Conservation (phyloP, 108 stramenopile species). For the Epipyxis sp. region DNA sequence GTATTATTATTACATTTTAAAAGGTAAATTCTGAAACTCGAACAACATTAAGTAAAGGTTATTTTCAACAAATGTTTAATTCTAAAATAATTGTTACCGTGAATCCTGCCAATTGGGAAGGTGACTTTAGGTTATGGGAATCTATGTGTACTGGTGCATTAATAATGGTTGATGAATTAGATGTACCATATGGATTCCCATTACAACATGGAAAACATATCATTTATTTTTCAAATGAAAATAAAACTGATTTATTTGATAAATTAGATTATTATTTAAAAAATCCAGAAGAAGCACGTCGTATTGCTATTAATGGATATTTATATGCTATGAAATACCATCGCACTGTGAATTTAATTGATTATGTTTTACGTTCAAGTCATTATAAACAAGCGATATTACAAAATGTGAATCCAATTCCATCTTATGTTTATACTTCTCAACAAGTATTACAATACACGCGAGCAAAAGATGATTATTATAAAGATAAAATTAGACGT, state of each 20-base stretch:
- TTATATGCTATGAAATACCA: conserved; percentile 27
- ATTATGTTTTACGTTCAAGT: conserved; percentile 23
- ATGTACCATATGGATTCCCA: conserved; percentile 27
- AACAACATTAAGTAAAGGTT: not conserved
- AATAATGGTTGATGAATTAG: conserved; percentile 30
- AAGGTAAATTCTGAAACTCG: not conserved
- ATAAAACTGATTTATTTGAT: not conserved
- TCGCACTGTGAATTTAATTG: conserved; percentile 14
- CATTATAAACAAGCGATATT: not conserved
- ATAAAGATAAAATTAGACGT: too few species aligned
- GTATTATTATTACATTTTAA: too few species aligned
- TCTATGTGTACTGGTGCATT: conserved; percentile 27
- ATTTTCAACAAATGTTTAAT: conserved; percentile 23
- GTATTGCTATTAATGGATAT: conserved; percentile 16
- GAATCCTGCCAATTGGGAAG: conserved; percentile 39
- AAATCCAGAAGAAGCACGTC: not conserved
- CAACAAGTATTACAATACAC: not conserved
- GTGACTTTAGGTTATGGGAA: conserved; percentile 33
- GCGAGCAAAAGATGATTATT: not conserved
- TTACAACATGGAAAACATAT: conserved; percentile 20
- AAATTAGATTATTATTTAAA: conserved; percentile 34
- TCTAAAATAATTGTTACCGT: conserved; percentile 34
- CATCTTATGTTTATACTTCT: not conserved
- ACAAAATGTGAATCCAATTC: not conserved
- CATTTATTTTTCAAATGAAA: conserved; percentile 24